Conservation (phyloP, 176 grass and related monocot species). For the Microstegium vimineum region DNA sequence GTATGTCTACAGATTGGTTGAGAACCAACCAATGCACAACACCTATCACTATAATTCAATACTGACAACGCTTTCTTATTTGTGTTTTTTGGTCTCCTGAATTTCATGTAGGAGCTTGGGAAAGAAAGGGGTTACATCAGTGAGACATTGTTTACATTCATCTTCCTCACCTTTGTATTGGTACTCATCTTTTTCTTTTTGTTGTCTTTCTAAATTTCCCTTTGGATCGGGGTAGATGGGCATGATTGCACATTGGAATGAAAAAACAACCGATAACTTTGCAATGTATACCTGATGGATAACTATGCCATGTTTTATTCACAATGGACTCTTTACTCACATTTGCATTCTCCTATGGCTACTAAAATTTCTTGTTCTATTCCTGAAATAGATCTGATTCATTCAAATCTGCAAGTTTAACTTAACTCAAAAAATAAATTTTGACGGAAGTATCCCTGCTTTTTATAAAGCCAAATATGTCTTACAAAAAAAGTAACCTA, state of each 20-base stretch:
- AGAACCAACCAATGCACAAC: neutral
- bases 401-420: neutral
- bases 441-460: neutral
- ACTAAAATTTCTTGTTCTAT: neutral
- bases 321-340: neutral
- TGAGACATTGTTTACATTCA: slow-evolving; percentile 66
- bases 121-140: slow-evolving; percentile 78
- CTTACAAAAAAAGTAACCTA: neutral
- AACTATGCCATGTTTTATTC: neutral
- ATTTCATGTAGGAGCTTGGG: slow-evolving; percentile 57
- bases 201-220: neutral
- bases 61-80: neutral
- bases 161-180: slow-evolving; percentile 75
- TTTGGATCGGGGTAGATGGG: neutral
- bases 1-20: slow-evolving; percentile 33
- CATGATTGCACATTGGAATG: neutral
- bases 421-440: neutral
- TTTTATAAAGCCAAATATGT: neutral
- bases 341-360: neutral
- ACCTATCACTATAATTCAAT: neutral
- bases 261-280: neutral
- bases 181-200: slow-evolving; percentile 35
- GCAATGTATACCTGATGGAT: neutral
- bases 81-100: slow-evolving; percentile 5
- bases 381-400: neutral